Percentiles rank a stretch among this genome's conserved stretches.
Conservation (phyloP, 2,329 filamentous ascomycete species). For the Raffaelea ambrosiae region DNA sequence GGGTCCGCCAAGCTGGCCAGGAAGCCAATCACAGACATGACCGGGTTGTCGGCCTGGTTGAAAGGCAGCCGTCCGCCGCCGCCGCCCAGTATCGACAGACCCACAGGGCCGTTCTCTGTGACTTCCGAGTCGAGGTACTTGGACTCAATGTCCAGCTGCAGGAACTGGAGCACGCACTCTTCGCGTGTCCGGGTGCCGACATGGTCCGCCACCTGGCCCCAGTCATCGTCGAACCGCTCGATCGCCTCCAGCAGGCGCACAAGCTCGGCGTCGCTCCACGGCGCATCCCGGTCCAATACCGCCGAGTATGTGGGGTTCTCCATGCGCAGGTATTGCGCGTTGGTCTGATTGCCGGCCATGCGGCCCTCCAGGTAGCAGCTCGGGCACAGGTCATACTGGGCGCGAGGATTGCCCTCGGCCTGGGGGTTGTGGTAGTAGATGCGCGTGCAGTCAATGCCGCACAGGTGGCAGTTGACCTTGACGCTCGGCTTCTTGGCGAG, state of each 20-base stretch:
- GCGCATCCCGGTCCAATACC: conserved; percentile 72
- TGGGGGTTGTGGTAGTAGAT: conserved; percentile 53
- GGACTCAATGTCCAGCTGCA: conserved; percentile 95
- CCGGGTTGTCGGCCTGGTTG: conserved; percentile 87
- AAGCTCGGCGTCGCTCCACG: conserved; percentile 86
- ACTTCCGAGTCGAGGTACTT: conserved; percentile 83
- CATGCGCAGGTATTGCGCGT: conserved; percentile 76
- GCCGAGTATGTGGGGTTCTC: conserved; percentile 79
- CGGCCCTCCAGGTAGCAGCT: conserved; percentile 82
- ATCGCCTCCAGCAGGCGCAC: conserved; percentile 84
- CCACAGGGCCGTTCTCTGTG: conserved; percentile 41
- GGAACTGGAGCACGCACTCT: conserved; percentile 93
- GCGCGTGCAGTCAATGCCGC: conserved; percentile 77
- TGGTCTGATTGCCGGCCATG: conserved; percentile 70
- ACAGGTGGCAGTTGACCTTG: conserved; percentile 79
- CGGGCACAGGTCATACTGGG: conserved; percentile 82
- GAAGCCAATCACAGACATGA: conserved; percentile 94
- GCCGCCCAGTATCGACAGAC: conserved; percentile 59
- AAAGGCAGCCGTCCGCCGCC: conserved; percentile 79
- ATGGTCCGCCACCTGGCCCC: conserved; percentile 85
- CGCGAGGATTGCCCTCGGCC: conserved; percentile 50
- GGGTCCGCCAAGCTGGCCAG: conserved; percentile 86
- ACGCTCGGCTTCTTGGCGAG: conserved; percentile 56
- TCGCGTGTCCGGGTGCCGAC: conserved; percentile 87
- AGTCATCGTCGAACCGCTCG: conserved; percentile 91